phyloP scores from a whole-genome alignment of 2,329 filamentous ascomycete species.

The Hymenoscyphus fructigenus region DNA sequence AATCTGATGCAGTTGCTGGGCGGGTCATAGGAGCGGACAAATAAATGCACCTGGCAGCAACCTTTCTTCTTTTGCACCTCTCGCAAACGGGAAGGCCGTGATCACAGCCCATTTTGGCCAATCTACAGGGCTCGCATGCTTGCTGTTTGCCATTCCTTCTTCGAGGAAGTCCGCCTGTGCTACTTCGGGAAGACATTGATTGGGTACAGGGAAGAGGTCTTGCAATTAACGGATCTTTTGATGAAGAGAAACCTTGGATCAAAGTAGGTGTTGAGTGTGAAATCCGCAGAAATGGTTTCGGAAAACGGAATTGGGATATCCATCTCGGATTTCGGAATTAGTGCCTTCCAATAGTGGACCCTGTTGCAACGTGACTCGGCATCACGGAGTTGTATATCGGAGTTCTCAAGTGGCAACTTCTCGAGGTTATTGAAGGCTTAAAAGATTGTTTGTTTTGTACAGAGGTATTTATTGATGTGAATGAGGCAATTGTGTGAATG shows the following conservation, averaged over 20 bases:
- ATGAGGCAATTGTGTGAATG: background rate
- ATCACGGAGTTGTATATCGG: background rate
- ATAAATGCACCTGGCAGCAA: slow-evolving; percentile 29
- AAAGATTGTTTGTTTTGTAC: background rate
- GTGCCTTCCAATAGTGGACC: background rate
- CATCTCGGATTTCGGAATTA: background rate
- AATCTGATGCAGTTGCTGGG: background rate
- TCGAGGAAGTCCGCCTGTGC: slow-evolving; percentile 15
- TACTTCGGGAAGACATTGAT: slow-evolving; percentile 6
- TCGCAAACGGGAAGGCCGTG: slow-evolving; percentile 30
- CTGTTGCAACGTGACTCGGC: background rate
- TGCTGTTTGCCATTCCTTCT: slow-evolving; percentile 34
- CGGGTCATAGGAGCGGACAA: slow-evolving; percentile 32
- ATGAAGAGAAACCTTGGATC: background rate
- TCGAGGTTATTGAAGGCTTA: background rate
- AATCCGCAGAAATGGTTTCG: background rate
- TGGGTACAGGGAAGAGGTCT: background rate
- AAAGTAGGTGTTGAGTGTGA: background rate
- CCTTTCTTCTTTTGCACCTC: slow-evolving; percentile 30
- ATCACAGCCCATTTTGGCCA: slow-evolving; percentile 34
- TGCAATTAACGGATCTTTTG: background rate
- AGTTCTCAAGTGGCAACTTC: background rate
- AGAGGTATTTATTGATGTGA: background rate
- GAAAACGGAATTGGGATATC: background rate
- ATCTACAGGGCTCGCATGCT: slow-evolving; percentile 33